Percentiles rank a stretch among this genome's conserved stretches.
phyloP scores from a whole-genome alignment of 2,329 filamentous ascomycete species.

The Fusarium siculi region DNA sequence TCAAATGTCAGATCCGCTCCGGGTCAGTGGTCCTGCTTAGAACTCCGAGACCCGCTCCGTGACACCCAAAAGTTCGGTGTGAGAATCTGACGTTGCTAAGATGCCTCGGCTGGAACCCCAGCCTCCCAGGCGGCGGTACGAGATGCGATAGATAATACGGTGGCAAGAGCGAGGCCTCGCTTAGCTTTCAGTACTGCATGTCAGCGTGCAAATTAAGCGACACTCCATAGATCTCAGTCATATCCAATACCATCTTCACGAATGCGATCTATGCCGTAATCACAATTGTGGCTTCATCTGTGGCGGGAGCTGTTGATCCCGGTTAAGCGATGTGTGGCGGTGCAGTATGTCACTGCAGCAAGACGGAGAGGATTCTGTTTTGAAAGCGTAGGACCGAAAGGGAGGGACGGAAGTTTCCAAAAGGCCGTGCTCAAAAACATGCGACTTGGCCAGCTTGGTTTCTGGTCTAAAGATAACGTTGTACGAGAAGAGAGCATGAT shows the following conservation, averaged over 20 bases:
- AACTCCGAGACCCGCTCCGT: conserved; percentile 6
- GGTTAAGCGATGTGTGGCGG: conserved; percentile 28
- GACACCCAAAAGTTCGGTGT: not conserved
- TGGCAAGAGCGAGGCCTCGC: conserved; percentile 13
- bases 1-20: not conserved
- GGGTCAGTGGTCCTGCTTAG: not conserved
- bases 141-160: not conserved
- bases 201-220: conserved; percentile 7
- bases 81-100: not conserved
- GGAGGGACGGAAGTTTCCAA: conserved; percentile 2
- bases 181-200: conserved; percentile 1
- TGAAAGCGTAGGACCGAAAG: not conserved
- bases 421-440: not conserved
- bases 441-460: not conserved
- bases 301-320: conserved; percentile 3
- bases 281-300: conserved; percentile 10
- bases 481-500: conserved; percentile 25
- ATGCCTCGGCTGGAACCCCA: not conserved
- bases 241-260: conserved; percentile 10
- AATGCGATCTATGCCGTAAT: conserved; percentile 8
- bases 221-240: conserved; percentile 10
- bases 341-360: conserved; percentile 5
- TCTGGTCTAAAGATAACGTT: conserved; percentile 21
- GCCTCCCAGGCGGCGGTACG: not conserved
- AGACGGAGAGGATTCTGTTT: conserved; percentile 11